Evolutionary conservation across 768 basidiomycete species (phyloP), one percentile per base, ranked within the genome.

Genomic region (Suillus subalutaceus): DNA sequence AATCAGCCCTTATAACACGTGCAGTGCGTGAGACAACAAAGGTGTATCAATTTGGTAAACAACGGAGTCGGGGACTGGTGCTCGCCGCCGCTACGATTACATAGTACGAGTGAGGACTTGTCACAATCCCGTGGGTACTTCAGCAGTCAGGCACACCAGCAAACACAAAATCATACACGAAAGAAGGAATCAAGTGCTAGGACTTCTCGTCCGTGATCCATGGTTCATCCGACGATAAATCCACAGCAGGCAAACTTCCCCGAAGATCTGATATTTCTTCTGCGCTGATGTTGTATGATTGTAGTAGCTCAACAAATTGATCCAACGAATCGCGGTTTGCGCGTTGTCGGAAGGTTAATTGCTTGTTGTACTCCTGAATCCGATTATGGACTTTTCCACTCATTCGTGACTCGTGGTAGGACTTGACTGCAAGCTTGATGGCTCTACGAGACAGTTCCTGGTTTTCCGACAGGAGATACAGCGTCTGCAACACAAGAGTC

Each of bases 401-500:
- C n/a, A 4, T 58, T 13, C n/a, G 37, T n/a, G 56, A 58, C 1
- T 15, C 37, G 8, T 23, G 37, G 57, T 58, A 58, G 37, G 57
- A n/a, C 12, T 37, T 35, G 37, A 23, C 1, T 13, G 57, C 57
- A 20, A 38, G n/a, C 15, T 58, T 58, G 57, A 38, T 58, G 32
- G 20, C 55, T 20, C 12, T 35, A n/a, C 32, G 55, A 56, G 55
- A n/a, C 32, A 56, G 20, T 35, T 56, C 35, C 8, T 40, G 23
- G 4, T 40, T 58, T 38, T 20, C 30, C 5, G 65, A 20, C 13
- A 67, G 5, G 12, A 59, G 63, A 56, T 67, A 69, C 18, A 74
- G 50, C 10, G 50, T 70, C n/a, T 74, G 72, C 64, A 74, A 63
- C 38, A 74, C 66, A 43, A 73, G 66, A 8, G 72, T 74, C 3